A percentile compares a stretch with the other conserved stretches of the same genome.
These are phyloP conservation scores for Saccharomyces kudriavzevii DNA, from an alignment of 805 yeast species.

Conservation along the genomic window DNA sequence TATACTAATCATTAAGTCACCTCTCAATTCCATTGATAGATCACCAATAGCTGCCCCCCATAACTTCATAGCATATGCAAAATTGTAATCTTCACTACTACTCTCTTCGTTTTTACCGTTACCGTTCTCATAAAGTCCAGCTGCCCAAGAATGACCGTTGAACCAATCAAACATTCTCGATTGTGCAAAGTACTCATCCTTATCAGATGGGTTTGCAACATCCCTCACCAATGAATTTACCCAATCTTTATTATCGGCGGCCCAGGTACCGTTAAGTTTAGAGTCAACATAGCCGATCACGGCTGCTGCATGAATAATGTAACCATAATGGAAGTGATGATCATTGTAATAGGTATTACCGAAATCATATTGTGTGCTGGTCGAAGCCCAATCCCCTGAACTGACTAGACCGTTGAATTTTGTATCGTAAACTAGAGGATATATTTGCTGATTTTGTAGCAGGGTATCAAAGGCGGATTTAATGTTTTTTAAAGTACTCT, in stretches of 20 bases:
- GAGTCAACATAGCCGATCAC: slow-evolving; percentile 59
- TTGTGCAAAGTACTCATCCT: slow-evolving; percentile 53
- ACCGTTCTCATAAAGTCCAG: slow-evolving; percentile 51
- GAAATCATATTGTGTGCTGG: slow-evolving; percentile 44
- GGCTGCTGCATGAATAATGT: slow-evolving; percentile 77
- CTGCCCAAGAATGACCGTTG: slow-evolving; percentile 70
- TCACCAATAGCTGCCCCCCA: slow-evolving; percentile 60
- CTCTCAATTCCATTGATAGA: slow-evolving; percentile 43
- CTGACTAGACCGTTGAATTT: slow-evolving; percentile 51
- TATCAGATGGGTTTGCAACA: slow-evolving; percentile 51
- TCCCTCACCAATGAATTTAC: slow-evolving; percentile 57
- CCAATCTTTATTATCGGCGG: slow-evolving; percentile 41
- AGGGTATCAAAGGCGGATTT: slow-evolving; percentile 39
- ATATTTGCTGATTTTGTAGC: slow-evolving; percentile 35
- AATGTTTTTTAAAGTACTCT: slow-evolving; percentile 30
- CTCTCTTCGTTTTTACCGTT: slow-evolving; percentile 47
- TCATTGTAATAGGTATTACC: slow-evolving; percentile 77
- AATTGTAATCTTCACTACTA: slow-evolving; percentile 63
- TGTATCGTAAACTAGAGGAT: slow-evolving; percentile 49
- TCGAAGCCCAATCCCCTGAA: slow-evolving; percentile 34
- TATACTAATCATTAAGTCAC: slow-evolving; percentile 53
- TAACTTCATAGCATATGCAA: slow-evolving; percentile 57
- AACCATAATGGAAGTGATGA: slow-evolving; percentile 84
- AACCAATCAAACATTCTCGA: slow-evolving; percentile 64
- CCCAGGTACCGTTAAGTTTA: slow-evolving; percentile 38